Evolutionary conservation across 129 eudicot genomes (phyloP).

Genomic region (Escallonia rubra): DNA sequence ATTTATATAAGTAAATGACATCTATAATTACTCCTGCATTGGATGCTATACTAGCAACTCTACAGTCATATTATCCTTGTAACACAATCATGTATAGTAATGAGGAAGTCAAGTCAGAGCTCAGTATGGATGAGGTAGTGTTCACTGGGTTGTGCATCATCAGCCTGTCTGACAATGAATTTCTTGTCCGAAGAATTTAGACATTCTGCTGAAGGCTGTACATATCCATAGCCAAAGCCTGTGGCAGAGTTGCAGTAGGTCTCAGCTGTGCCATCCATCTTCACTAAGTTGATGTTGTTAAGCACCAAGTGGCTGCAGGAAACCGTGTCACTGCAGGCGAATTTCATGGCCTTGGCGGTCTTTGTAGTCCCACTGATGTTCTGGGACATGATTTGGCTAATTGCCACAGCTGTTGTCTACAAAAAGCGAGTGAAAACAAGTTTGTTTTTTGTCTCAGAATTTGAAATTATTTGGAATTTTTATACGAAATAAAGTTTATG

Average conservation of each 20-base stretch:
- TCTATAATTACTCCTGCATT: no score
- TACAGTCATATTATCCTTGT: no score
- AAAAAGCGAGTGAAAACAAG: no score
- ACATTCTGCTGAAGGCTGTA: slow-evolving; percentile 85
- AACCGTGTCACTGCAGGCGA: slow-evolving; percentile 82
- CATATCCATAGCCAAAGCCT: slow-evolving; percentile 51
- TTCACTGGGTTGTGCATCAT: slow-evolving; percentile 15
- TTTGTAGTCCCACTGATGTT: slow-evolving; percentile 82
- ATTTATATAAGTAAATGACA: no score
- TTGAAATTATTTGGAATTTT: no score
- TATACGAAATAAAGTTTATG: no score
- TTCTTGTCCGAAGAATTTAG: slow-evolving; percentile 59
- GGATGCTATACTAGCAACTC: no score
- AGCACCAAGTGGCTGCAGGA: slow-evolving; percentile 80
- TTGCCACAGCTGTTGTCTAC: slow-evolving; percentile 80
- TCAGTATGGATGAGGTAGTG: slow-evolving; percentile 64
- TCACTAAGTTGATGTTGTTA: slow-evolving; percentile 54
- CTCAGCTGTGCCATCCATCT: slow-evolving; percentile 62
- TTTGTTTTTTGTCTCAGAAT: no score
- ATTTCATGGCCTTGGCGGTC: slow-evolving; percentile 68
- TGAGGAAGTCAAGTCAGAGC: slow-evolving; percentile 41
- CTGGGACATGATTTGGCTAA: slow-evolving; percentile 78
- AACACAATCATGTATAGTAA: not conserved
- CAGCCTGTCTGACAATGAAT: slow-evolving; percentile 16
- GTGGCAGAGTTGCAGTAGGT: slow-evolving; percentile 77